These are phyloP conservation scores for Rhizopogon roseolus DNA, from an alignment of 768 basidiomycete genomes.

Conservation along the genomic window DNA sequence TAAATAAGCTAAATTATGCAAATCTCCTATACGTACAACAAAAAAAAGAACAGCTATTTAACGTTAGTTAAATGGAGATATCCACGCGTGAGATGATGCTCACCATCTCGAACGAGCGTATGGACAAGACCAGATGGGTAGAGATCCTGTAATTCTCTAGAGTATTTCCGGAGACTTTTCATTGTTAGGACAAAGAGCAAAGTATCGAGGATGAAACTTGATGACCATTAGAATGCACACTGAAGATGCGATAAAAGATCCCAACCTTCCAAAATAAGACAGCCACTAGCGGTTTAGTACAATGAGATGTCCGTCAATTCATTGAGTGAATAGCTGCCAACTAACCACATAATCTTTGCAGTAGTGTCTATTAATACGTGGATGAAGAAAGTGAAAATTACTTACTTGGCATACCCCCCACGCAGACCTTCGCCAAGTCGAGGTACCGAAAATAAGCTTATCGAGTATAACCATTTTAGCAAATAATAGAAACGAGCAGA, in stretches of 20 bases:
- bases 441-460: background rate
- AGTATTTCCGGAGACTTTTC: slow-evolving; percentile 5
- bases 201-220: slow-evolving; percentile 2
- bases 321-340: background rate
- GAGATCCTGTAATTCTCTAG: background rate
- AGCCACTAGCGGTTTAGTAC: slow-evolving; percentile 4
- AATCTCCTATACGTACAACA: background rate
- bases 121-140: slow-evolving; percentile 3
- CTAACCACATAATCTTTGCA: background rate
- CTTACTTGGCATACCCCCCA: slow-evolving; percentile 1
- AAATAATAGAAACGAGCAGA: background rate
- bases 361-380: background rate
- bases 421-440: background rate
- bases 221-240: background rate
- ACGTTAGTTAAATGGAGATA: background rate
- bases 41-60: slow-evolving; percentile 4
- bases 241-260: background rate
- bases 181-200: slow-evolving; percentile 4
- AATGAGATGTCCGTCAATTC: background rate
- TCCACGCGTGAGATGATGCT: background rate
- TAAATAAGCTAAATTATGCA: background rate
- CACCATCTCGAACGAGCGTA: slow-evolving; percentile 5
- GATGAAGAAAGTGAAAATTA: background rate
- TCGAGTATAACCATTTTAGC: background rate
- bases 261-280: slow-evolving; percentile 3